phyloP scores from a whole-genome alignment of 169 alveolate species.

The Cryptosporidium muris region DNA sequence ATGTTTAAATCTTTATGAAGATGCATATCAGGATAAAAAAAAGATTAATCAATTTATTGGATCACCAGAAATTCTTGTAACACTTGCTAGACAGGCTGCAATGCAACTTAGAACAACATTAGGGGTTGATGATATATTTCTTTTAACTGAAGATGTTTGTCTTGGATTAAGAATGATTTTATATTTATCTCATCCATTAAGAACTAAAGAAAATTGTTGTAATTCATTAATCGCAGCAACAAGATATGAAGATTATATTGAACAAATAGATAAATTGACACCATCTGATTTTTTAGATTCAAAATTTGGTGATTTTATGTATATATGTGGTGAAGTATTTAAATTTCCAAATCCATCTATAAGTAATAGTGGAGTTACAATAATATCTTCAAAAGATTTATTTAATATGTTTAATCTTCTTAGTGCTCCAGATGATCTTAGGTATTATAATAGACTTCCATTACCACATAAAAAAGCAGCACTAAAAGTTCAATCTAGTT shows the following conservation, averaged over 20 bases:
- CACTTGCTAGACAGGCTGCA: constrained; percentile 31
- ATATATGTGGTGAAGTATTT: constrained; percentile 5
- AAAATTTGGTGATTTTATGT: constrained; percentile 37
- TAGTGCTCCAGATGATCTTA: constrained; percentile 10
- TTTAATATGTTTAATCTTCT: constrained; percentile 27
- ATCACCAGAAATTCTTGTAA: constrained; percentile 54
- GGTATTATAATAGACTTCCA: constrained; percentile 39
- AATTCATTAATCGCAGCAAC: constrained; percentile 41
- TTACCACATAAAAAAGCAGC: constrained; percentile 58
- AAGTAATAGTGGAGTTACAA: neutral
- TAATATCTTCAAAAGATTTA: constrained; percentile 15
- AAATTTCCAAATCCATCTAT: constrained; percentile 22
- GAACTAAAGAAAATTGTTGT: constrained; percentile 32
- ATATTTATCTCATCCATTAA: constrained; percentile 44
- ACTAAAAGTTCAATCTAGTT: constrained; percentile 48
- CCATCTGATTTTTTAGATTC: constrained; percentile 9
- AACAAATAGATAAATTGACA: constrained; percentile 3
- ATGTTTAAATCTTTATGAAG: constrained; percentile 43
- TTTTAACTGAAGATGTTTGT: constrained; percentile 58
- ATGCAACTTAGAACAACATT: constrained; percentile 56
- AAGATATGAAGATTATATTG: constrained; percentile 21
- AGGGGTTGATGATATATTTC: neutral
- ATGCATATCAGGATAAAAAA: constrained; percentile 2
- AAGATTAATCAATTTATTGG: constrained; percentile 15
- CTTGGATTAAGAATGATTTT: constrained; percentile 50